Conservation (phyloP, 495 filamentous ascomycete species). For the Trichoderma asperelloides region DNA sequence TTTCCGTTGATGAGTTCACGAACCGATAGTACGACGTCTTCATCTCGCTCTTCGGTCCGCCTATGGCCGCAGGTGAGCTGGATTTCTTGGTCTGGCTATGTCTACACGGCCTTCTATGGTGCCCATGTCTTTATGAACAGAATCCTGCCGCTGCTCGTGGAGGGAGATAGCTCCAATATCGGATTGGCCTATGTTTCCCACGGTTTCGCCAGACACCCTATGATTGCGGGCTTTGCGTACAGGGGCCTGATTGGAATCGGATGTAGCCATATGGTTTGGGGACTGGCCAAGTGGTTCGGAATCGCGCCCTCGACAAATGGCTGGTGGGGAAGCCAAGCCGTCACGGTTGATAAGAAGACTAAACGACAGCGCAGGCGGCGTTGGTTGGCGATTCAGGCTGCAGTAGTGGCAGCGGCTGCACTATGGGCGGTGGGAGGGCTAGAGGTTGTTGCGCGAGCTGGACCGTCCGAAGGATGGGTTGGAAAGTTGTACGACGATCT, state of each 20-base stretch:
- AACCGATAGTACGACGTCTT: slow-evolving; percentile 12
- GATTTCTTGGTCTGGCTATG: slow-evolving; percentile 58
- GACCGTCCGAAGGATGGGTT: slow-evolving; percentile 64
- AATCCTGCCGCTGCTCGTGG: slow-evolving; percentile 57
- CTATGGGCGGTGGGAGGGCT: slow-evolving; percentile 77
- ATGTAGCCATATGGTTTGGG: slow-evolving; percentile 75
- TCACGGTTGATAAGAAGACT: slow-evolving; percentile 23
- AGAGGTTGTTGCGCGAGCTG: slow-evolving; percentile 67
- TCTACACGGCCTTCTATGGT: slow-evolving; percentile 51
- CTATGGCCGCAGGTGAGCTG: slow-evolving; percentile 62
- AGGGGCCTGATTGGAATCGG: slow-evolving; percentile 56
- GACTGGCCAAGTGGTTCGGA: slow-evolving; percentile 66
- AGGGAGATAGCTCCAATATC: slow-evolving; percentile 75
- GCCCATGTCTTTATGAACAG: slow-evolving; percentile 67
- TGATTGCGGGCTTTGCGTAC: slow-evolving; percentile 60
- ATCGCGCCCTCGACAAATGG: slow-evolving; percentile 38
- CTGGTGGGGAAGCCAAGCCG: slow-evolving; percentile 27
- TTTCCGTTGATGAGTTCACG: slow-evolving; percentile 28
- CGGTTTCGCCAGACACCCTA: slow-evolving; percentile 62
- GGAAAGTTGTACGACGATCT: slow-evolving; percentile 64
- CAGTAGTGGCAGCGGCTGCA: slow-evolving; percentile 45
- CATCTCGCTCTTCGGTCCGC: slow-evolving; percentile 23
- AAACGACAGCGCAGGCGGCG: slow-evolving; percentile 46
- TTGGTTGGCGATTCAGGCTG: slow-evolving; percentile 60
- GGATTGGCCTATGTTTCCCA: slow-evolving; percentile 77